Evolutionary conservation across 2,329 filamentous ascomycete genomes (phyloP).

Genomic region (Fusarium circinatum): DNA sequence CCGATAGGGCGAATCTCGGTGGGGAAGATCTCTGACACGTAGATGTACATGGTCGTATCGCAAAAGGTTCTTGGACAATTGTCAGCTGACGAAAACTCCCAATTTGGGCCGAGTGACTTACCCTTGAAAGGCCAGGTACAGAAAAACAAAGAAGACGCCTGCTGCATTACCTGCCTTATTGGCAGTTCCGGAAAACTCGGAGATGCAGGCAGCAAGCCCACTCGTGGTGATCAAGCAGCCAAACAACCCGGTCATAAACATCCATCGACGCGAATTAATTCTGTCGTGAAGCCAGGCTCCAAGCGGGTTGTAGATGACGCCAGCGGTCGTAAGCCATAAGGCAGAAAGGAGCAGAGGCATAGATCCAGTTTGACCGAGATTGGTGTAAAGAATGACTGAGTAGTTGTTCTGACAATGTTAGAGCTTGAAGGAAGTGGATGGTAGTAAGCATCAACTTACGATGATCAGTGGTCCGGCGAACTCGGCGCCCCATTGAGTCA

Average conservation of each 20-base stretch:
- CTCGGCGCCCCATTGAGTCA: conserved; percentile 64
- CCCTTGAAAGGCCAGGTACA: conserved; percentile 60
- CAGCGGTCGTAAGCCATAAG: conserved; percentile 56
- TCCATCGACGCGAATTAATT: conserved; percentile 58
- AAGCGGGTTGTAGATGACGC: conserved; percentile 59
- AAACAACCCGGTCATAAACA: conserved; percentile 51
- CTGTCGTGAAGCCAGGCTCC: conserved; percentile 60
- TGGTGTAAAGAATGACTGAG: conserved; percentile 51
- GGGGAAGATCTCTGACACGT: conserved; percentile 52
- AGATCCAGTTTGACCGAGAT: conserved; percentile 51
- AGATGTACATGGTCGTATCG: conserved; percentile 53
- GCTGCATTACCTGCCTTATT: conserved; percentile 52
- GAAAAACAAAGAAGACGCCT: conserved; percentile 55
- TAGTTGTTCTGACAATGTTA: conserved; percentile 53
- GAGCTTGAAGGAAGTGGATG: fast-evolving
- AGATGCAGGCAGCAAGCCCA: conserved; percentile 49
- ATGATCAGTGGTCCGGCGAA: conserved; percentile 62
- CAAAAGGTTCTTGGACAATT: conserved; percentile 45
- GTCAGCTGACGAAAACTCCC: fast-evolving
- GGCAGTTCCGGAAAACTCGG: conserved; percentile 48
- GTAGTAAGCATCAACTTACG: conserved; percentile 44
- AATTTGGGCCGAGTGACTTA: background rate
- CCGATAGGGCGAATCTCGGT: conserved; percentile 61
- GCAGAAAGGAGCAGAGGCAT: conserved; percentile 54
- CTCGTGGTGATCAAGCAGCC: conserved; percentile 52